Base-by-base conservation (phyloP, 2,329 filamentous ascomycete species). In the Pseudocercospora eumusae region DNA sequence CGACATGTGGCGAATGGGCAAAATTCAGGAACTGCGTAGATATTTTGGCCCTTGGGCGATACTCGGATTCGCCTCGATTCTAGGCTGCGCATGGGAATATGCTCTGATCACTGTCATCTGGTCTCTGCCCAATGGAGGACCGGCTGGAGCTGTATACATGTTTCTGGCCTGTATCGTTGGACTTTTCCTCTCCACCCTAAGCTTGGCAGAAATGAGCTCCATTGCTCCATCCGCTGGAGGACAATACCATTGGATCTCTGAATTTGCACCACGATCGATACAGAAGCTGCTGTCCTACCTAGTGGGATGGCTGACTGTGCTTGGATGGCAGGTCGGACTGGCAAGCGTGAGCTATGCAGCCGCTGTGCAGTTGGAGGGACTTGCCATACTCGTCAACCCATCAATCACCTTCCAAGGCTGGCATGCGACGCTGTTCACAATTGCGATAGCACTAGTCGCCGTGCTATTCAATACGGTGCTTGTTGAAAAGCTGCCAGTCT, bases 371-470 rank as follows among this genome's bases (percentile, higher is more conserved):
- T 77, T 81, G 11, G 77, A 81, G 68, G 79, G 62, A 25, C 49
- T 81, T 4, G 71, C 79, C 13, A 73, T 79, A 13, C 66, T 82
- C 23, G 80, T 80, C 60, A 69, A 79, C 45, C 71, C 74, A 1
- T 69, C 69, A 1, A 81, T 81, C 61, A 65, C 69, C 9, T 73
- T 75, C 2, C 68, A 79, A 54, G 63, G 73, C 55, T 81, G 78
- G 78, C 78, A 81, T 59, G 76, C 74, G 4, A 80, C 78, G 1
- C 69, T 81, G 56, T 66, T 82, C 23, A 69, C 66, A n/a, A 68
- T 72, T 21, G 70, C 64, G 2, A 60, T 69, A 0, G 61, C 56
- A 3, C 28, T 55, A 6, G 63, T 69, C 10, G 64, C 64, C 7
- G 62, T 67, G 18, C 25, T 62, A 8, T 64, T 72, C 62, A 74